A percentile compares a stretch with the other conserved stretches of the same genome.
These are phyloP conservation scores for Nelumbo lutea DNA, from an alignment of 164 flowering plant species.

Conservation along the genomic window DNA sequence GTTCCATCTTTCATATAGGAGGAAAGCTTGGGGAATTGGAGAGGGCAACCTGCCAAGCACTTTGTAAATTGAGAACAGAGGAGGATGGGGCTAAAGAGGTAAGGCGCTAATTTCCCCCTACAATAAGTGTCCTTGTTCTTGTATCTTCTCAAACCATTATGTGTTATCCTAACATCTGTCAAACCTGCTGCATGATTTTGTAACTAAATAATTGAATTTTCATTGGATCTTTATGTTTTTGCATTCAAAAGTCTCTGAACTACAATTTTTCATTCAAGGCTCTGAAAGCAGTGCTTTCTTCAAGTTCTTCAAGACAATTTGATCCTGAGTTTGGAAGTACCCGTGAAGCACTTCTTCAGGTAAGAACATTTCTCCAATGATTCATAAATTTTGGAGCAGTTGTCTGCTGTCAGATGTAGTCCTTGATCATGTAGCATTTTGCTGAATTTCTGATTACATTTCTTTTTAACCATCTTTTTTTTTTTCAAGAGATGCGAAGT, in stretches of 20 bases:
- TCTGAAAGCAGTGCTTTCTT: slow-evolving; percentile 56
- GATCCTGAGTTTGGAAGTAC: slow-evolving; percentile 62
- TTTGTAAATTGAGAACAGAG: slow-evolving; percentile 56
- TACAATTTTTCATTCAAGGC: slow-evolving; percentile 34
- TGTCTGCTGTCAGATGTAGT: background rate
- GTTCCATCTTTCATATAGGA: slow-evolving; percentile 20
- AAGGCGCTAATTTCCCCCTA: slow-evolving; percentile 10
- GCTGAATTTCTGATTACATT: too few species aligned
- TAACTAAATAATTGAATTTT: background rate
- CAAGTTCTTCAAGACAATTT: slow-evolving; percentile 36
- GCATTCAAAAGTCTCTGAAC: slow-evolving; percentile 8
- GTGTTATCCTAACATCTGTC: background rate
- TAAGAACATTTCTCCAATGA: slow-evolving; percentile 18
- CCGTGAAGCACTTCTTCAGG: slow-evolving; percentile 88
- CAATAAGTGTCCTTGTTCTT: background rate
- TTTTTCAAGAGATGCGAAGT: too few species aligned
- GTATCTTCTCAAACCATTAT: background rate
- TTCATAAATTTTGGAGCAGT: background rate
- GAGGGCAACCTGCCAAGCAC: slow-evolving; percentile 60
- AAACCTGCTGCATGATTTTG: background rate
- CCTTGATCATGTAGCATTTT: too few species aligned
- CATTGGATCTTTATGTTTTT: slow-evolving; percentile 1
- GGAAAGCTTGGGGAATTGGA: slow-evolving; percentile 54
- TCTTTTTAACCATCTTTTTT: too few species aligned
- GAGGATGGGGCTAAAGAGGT: slow-evolving; percentile 80